Base-by-base conservation (phyloP, 169 alveolate species). In the Cryptosporidium tyzzeri region DNA sequence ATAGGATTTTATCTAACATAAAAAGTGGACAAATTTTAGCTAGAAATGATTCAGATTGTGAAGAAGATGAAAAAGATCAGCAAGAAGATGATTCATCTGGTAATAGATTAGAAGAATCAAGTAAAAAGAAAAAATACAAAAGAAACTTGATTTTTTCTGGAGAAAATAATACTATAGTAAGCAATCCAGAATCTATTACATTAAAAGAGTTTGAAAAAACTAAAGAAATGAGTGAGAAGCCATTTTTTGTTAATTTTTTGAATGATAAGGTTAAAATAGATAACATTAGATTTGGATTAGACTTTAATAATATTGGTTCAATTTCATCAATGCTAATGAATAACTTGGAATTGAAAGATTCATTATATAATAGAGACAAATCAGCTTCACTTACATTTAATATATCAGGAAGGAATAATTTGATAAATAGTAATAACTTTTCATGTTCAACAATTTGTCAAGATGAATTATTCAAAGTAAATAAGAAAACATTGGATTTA, bases 271-370 rank as follows among this genome's bases (percentile, higher is more conserved):
- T 55, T 21, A 73, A 59, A 35, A 48, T 73, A 21, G 68, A 53
- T 29, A 55, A 41, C 0, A 73, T 51, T 51, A 26, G 71, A 51
- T 73, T 50, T 59, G 86, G 86, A 31, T 65, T 37, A 21, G 89
- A 65, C 5, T 39, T 0, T 10, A 33, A 69, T 29, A 65, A 80
- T 44, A 41, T 80, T 16, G 89, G 89, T 18, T 59, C 75, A 2
- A 80, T 80, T 18, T 80, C 80, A 39, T 80, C 89, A 10, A 41
- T 59, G 89, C 53, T 80, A 14, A 80, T 80, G 89, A 62, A 37
- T n/a, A 80, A 80, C 39, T 21, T 80, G 23, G 89, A 80, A 8
- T 29, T 80, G 35, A 41, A 41, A 6, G 68, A 70, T 26, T 26
- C n/a, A 21, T 23, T n/a, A 12, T 31, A 3, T 37, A 62, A 26